Conservation (phyloP, 2,329 filamentous ascomycete genomes). For the Chaetomiaceae sp. region DNA sequence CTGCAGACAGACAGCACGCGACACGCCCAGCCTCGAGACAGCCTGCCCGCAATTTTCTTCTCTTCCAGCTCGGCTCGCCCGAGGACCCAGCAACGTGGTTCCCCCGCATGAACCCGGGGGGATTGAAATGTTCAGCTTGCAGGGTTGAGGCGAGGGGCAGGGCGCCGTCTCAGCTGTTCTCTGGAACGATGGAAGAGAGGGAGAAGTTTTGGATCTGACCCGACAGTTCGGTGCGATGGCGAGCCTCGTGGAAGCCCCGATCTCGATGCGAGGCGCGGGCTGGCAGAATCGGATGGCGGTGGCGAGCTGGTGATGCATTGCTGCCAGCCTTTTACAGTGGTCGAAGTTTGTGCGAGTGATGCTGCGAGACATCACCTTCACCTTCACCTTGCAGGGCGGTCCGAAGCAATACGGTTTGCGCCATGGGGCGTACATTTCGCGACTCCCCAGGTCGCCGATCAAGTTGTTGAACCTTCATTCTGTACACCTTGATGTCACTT, state of each 20-base stretch:
- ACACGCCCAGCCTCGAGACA: neutral
- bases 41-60: neutral
- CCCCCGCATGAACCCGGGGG: neutral
- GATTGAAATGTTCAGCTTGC: neutral
- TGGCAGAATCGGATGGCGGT: neutral
- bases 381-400: no score
- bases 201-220: constrained; percentile 1
- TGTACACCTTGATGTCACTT: no score
- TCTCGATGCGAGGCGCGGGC: constrained; percentile 1
- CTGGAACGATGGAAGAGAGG: neutral
- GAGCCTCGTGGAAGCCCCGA: constrained; percentile 1
- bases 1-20: constrained; percentile 5
- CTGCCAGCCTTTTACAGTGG: no score
- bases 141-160: neutral
- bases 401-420: no score
- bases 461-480: no score
- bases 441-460: no score
- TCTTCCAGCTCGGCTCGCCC: neutral
- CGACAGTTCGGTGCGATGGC: constrained; percentile 4
- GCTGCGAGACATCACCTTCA: no score
- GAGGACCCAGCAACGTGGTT: constrained; percentile 1
- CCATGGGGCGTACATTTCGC: no score
- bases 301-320: neutral
- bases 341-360: no score
- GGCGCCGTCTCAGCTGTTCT: no score